These are phyloP conservation scores for Trametes hirsuta DNA, from an alignment of 1,284 basidiomycete genomes.

Conservation along the genomic window DNA sequence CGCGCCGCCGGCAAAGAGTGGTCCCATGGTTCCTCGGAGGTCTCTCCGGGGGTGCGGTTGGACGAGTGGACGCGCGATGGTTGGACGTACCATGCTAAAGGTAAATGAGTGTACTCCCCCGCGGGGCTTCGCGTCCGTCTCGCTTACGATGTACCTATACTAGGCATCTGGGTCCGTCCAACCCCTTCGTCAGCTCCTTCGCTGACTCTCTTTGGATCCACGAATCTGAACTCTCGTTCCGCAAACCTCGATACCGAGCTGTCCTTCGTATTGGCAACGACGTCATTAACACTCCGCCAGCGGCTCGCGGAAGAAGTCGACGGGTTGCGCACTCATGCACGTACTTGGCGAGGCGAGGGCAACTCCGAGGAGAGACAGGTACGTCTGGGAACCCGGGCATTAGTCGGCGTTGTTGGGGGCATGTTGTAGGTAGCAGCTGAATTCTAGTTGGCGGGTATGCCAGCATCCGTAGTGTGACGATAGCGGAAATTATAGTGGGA, in stretches of 20 bases:
- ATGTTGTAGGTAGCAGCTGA: slow-evolving; percentile 50
- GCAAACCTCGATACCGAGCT: slow-evolving; percentile 92
- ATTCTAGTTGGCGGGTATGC: neutral
- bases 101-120: slow-evolving; percentile 42
- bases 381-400: slow-evolving; percentile 65
- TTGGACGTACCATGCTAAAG: slow-evolving; percentile 99
- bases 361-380: slow-evolving; percentile 61
- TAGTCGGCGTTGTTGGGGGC: slow-evolving; percentile 68
- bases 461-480: neutral
- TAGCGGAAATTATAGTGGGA: slow-evolving; percentile 14
- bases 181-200: slow-evolving; percentile 54
- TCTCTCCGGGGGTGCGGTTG: slow-evolving; percentile 62
- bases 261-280: slow-evolving; percentile 84
- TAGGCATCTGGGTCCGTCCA: slow-evolving; percentile 88
- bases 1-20: slow-evolving; percentile 53
- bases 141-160: slow-evolving; percentile 15
- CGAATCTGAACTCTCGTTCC: slow-evolving; percentile 93
- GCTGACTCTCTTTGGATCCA: slow-evolving; percentile 92
- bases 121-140: neutral
- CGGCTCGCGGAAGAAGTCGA: slow-evolving; percentile 49
- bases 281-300: slow-evolving; percentile 45
- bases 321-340: slow-evolving; percentile 49
- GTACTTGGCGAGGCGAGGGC: slow-evolving; percentile 56
- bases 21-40: slow-evolving; percentile 30
- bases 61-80: slow-evolving; percentile 88